phyloP scores from a whole-genome alignment of 1,139 yeast genomes.

The Hansenula sp. region DNA sequence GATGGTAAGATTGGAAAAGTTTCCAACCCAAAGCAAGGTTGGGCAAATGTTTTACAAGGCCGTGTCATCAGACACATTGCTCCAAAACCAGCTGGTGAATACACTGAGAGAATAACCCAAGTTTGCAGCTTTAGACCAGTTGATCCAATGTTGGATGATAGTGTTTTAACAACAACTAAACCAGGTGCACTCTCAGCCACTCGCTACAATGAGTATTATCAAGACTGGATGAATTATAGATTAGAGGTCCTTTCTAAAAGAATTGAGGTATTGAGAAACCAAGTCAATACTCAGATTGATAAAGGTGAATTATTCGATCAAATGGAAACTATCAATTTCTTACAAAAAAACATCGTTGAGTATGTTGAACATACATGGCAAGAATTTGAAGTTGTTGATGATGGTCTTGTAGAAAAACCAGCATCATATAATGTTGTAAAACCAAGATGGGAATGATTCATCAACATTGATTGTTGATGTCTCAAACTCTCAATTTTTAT shows the following conservation, averaged over 20 bases:
- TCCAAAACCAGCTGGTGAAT: slow-evolving; percentile 45
- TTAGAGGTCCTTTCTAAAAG: slow-evolving; percentile 35
- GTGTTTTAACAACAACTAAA: slow-evolving; percentile 37
- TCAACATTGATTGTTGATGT: no score
- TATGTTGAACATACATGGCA: slow-evolving; percentile 40
- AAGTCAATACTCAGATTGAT: slow-evolving; percentile 17
- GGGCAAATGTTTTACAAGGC: slow-evolving; percentile 54
- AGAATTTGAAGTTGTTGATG: slow-evolving; percentile 43
- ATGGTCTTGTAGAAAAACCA: slow-evolving; percentile 22
- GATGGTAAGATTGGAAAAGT: slow-evolving; percentile 41
- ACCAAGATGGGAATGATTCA: slow-evolving; percentile 9
- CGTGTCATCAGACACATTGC: slow-evolving; percentile 52
- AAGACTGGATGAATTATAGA: slow-evolving; percentile 42
- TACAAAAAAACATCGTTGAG: slow-evolving; percentile 34
- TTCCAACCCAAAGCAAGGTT: slow-evolving; percentile 51
- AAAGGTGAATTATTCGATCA: slow-evolving; percentile 37
- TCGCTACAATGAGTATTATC: slow-evolving; percentile 38
- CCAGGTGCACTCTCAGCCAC: slow-evolving; percentile 31
- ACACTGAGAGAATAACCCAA: slow-evolving; percentile 50
- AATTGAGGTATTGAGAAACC: slow-evolving; percentile 29
- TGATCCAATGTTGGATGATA: slow-evolving; percentile 35
- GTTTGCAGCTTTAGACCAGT: slow-evolving; percentile 42
- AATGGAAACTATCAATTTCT: slow-evolving; percentile 30
- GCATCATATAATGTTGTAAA: slow-evolving; percentile 10
- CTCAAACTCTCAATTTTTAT: no score